These are phyloP conservation scores for Coemansia pectinata DNA, from an alignment of 192 early-diverging fungal genomes.

Conservation along the genomic window DNA sequence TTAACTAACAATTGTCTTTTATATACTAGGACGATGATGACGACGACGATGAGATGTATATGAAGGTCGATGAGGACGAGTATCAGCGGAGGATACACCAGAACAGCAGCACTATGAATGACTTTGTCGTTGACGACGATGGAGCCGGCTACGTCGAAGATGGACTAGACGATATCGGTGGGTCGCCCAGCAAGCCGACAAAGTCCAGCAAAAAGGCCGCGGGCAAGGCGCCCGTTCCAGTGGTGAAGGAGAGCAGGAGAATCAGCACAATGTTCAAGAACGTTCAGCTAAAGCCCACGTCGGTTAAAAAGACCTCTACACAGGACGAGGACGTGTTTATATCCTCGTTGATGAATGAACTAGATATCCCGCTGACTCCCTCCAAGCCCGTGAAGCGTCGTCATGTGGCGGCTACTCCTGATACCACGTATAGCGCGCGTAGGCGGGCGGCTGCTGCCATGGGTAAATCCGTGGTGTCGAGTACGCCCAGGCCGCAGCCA, in stretches of 20 bases:
- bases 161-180: slow-evolving; percentile 34
- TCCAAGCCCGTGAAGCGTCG: slow-evolving; percentile 21
- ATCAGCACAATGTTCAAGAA: slow-evolving; percentile 44
- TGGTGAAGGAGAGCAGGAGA: slow-evolving; percentile 6
- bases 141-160: slow-evolving; percentile 39
- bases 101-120: slow-evolving; percentile 16
- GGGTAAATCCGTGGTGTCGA: neutral
- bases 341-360: slow-evolving; percentile 40
- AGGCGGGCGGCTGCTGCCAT: slow-evolving; percentile 23
- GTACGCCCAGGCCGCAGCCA: slow-evolving; percentile 12
- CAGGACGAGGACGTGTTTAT: slow-evolving; percentile 53
- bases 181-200: slow-evolving; percentile 1
- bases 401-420: neutral
- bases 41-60: slow-evolving; percentile 30
- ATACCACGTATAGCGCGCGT: slow-evolving; percentile 27
- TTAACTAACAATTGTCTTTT: neutral
- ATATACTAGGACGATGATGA: slow-evolving; percentile 16
- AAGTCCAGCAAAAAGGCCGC: neutral
- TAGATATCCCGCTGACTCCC: slow-evolving; percentile 40
- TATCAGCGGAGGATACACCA: slow-evolving; percentile 29
- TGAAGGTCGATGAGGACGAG: slow-evolving; percentile 47
- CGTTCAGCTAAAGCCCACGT: slow-evolving; percentile 28
- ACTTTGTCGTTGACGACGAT: slow-evolving; percentile 55
- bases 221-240: neutral
- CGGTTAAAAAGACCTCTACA: neutral